Evolutionary conservation across 2,329 filamentous ascomycete genomes (phyloP), one percentile per base, ranked within the genome.

Genomic region (Colletotrichum sp.): DNA sequence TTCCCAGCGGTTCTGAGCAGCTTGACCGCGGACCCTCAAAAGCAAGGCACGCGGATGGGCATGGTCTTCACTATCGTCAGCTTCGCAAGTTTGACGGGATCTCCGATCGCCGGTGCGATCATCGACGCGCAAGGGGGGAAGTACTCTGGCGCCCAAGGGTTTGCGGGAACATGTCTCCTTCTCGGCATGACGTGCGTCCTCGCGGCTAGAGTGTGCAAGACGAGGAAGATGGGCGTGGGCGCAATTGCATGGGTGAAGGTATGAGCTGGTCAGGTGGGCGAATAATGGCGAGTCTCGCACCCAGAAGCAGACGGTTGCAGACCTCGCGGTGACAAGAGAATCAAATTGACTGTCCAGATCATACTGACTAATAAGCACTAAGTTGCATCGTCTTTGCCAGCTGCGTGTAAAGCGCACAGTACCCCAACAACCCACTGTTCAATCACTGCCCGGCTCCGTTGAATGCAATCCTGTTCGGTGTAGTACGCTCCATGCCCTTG

Each of bases 391-490:
- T 22, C 44, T 48, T 44, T 12, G 6, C 44, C 9, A 48, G n/a
- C 44, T 48, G 9, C 44, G 9, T n/a, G 44, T n/a, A 7, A 48
- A n/a, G 19, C 44, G 44, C n/a, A 48, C 19, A 48, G 11, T 22
- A n/a, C 6, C 44, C n/a, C 0, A 48, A 12, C 3, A 48, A 2
- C 9, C 44, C 9, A 48, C 44, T n/a, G 19, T 4, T 48, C 44
- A 48, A 22, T 48, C 19, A 27, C 48, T 60, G 65, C 36, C 44
- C 27, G 65, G 65, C 68, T 75, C 88, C 89, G 84, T 93, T 92
- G 85, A 90, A 91, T 72, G 88, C 89, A 68, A 93, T 85, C 72
- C 85, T 80, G 85, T 92, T 91, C 79, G 82, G 79, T 68, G 88
- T 91, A 77, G 86, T 84, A 75, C 79, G 82, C 68, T 84, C 85